A percentile compares a stretch with the other conserved stretches of the same genome.
Evolutionary conservation across 2,329 filamentous ascomycete genomes (phyloP).

Genomic region (Neopestalotiopsis sp.): DNA sequence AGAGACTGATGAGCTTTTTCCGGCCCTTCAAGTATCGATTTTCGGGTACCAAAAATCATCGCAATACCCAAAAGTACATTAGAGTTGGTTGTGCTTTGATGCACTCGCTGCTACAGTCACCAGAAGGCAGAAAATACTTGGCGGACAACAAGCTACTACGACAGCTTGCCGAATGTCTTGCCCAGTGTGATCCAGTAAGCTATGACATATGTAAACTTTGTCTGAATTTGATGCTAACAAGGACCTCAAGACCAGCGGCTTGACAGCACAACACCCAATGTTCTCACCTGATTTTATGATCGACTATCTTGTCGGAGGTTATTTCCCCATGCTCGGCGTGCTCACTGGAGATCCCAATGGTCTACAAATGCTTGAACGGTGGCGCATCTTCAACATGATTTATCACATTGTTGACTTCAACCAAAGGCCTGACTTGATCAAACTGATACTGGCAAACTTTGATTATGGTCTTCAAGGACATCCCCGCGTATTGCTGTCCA

Average conservation of each 20-base stretch:
- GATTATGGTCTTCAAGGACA: conserved; percentile 91
- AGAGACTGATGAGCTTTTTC: conserved; percentile 92
- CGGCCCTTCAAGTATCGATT: conserved; percentile 97
- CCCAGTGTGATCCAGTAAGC: conserved; percentile 87
- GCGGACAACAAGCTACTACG: conserved; percentile 91
- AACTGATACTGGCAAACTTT: conserved; percentile 85
- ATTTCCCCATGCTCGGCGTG: conserved; percentile 90
- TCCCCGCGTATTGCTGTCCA: conserved; percentile 89
- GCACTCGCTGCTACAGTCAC: conserved; percentile 82
- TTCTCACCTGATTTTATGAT: conserved; percentile 86
- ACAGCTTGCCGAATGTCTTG: conserved; percentile 93
- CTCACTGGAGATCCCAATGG: conserved; percentile 84
- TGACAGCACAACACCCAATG: conserved; percentile 84
- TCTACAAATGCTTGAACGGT: conserved; percentile 87
- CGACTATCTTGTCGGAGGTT: conserved; percentile 89
- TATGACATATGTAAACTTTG: not conserved
- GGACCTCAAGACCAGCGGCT: conserved; percentile 62
- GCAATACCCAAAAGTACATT: conserved; percentile 93
- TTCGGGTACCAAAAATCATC: conserved; percentile 86
- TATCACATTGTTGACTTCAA: conserved; percentile 96
- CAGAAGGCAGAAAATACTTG: conserved; percentile 84
- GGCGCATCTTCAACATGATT: conserved; percentile 99
- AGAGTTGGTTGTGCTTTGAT: conserved; percentile 88
- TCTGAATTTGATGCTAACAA: conserved; percentile 3
- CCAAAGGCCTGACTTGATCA: conserved; percentile 89